Base-by-base conservation (phyloP, 2,329 filamentous ascomycete genomes). In the Helotiales sp. region DNA sequence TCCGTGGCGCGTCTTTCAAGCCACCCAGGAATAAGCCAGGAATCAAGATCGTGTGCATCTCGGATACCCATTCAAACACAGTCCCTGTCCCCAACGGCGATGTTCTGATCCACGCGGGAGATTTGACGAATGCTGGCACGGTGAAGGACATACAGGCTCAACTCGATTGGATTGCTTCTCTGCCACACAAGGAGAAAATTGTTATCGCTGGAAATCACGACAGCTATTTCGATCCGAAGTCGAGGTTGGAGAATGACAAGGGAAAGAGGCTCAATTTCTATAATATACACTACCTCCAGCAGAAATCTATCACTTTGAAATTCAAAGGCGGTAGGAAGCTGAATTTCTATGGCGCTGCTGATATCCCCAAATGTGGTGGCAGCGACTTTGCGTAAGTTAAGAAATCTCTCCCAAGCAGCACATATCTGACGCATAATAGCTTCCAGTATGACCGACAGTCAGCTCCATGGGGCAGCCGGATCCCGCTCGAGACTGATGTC, bases 191-290 rank as follows among this genome's bases (percentile, higher is more conserved):
- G 33, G 82, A 96, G 72, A 96, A 96, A 73, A 79, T 97, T 24
- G 82, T 93, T 33, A 85, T 98, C 30, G 85, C 86, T 30, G 93
- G 93, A 1, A 97, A 97, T 70, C 93, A 97, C 72, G 93, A 97
- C 70, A 87, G 85, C 67, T 96, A 85, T 77, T 89, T 96, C 60
- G 93, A 96, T 72, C 77, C 82, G 24, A 77, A 79, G 31, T 85
- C 84, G 13, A 81, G 89, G 3, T 73, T 72, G 15, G 74, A 79
- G 9, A 77, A 81, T 46, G 85, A 91, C 68, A 77, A 79, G 19
- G 69, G 77, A n/a, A 75, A 76, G 60, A 73, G 71, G 29, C 78
- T 93, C 15, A 78, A 91, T 65, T 86, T 90, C 77, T 86, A 82
- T 53, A 79, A 79, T 42, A 76, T 96, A 48, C 79, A 85, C 66